These are phyloP conservation scores for Helenozyma baotianmanensis DNA, from an alignment of 805 yeast species.

Conservation along the genomic window DNA sequence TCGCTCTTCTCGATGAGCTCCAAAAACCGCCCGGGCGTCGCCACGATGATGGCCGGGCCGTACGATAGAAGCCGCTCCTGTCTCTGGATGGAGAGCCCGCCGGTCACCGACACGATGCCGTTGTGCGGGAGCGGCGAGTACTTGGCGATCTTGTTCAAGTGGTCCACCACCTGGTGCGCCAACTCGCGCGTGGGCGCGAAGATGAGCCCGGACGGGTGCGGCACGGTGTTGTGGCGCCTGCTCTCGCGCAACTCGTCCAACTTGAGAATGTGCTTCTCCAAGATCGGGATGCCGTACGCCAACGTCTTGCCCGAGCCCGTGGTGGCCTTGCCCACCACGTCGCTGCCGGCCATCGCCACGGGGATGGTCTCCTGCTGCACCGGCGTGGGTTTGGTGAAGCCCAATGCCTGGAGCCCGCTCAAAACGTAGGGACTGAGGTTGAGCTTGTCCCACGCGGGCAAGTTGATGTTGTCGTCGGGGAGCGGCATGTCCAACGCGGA, in stretches of 20 bases:
- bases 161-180: constrained; percentile 89
- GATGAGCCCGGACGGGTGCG: constrained; percentile 66
- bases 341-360: constrained; percentile 62
- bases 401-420: constrained; percentile 55
- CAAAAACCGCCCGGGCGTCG: constrained; percentile 91
- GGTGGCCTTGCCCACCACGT: constrained; percentile 91
- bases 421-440: constrained; percentile 52
- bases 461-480: constrained; percentile 37
- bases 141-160: constrained; percentile 54
- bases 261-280: constrained; percentile 54
- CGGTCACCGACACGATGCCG: constrained; percentile 77
- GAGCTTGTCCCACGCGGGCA: constrained; percentile 58
- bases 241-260: constrained; percentile 13
- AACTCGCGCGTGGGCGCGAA: constrained; percentile 96
- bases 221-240: constrained; percentile 15
- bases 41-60: constrained; percentile 79
- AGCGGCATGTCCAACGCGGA: constrained; percentile 17
- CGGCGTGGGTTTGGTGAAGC: constrained; percentile 71
- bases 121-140: constrained; percentile 48
- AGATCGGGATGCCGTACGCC: constrained; percentile 90
- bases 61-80: constrained; percentile 76
- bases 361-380: constrained; percentile 81
- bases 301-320: constrained; percentile 98
- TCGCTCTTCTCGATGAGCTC: constrained; percentile 70
- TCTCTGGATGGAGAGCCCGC: constrained; percentile 91